These are phyloP conservation scores for Bryoerythrophyllum caledonicum DNA, from an alignment of 225 moss, liverwort and hornwort species.

Conservation along the genomic window DNA sequence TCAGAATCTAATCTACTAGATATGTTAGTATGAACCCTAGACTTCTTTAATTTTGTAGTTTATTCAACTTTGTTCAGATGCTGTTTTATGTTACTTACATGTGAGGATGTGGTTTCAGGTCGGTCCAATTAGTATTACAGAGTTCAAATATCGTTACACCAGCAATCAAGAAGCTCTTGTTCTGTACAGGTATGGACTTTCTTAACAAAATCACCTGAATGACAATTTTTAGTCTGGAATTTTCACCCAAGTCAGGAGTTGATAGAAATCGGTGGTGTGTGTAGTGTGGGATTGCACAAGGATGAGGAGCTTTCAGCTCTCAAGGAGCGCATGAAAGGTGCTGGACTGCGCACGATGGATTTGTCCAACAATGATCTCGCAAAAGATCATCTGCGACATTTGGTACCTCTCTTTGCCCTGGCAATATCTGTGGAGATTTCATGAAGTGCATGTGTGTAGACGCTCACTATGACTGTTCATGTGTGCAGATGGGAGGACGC, in stretches of 20 bases:
- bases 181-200: constrained; percentile 54
- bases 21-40: background rate
- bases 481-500: constrained; percentile 84
- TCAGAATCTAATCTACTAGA: background rate
- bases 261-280: background rate
- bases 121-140: constrained; percentile 71
- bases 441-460: background rate
- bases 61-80: background rate
- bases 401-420: constrained; percentile 34
- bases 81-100: background rate
- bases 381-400: constrained; percentile 90
- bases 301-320: constrained; percentile 69
- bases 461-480: background rate
- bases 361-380: constrained; percentile 93
- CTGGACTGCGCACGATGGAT: constrained; percentile 72
- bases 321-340: constrained; percentile 52
- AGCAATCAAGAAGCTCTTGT: constrained; percentile 76
- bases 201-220: background rate
- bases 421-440: background rate
- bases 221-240: background rate
- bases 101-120: constrained; percentile 40
- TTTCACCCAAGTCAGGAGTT: background rate
- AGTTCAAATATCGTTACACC: constrained; percentile 91
- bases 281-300: constrained; percentile 70
- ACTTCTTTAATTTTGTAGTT: background rate